These are phyloP conservation scores for Phytophthora cryptogea DNA, from an alignment of 352 stramenopile genomes.

Conservation along the genomic window DNA sequence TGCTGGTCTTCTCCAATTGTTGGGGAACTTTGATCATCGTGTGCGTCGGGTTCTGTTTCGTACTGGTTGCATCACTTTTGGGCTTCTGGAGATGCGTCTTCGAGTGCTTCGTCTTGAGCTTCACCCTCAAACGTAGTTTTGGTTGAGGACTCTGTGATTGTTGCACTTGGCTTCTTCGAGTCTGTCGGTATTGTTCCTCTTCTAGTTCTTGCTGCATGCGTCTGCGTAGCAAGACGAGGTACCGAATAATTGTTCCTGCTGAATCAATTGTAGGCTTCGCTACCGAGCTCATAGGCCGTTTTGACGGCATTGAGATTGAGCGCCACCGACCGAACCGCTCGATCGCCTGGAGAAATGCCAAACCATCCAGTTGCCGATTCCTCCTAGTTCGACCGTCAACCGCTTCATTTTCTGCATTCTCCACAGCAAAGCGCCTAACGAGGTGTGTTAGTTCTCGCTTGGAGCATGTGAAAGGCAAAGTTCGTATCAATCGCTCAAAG, in stretches of 20 bases:
- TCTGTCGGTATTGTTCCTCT: conserved; percentile 21
- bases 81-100: conserved; percentile 5
- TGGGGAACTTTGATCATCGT: background rate
- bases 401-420: conserved; percentile 1
- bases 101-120: conserved; percentile 8
- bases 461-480: conserved; percentile 44
- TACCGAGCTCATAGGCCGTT: conserved; percentile 14
- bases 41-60: background rate
- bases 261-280: conserved; percentile 34
- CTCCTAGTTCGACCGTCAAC: background rate
- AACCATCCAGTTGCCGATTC: conserved; percentile 29
- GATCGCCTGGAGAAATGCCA: conserved; percentile 42
- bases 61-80: conserved; percentile 9
- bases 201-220: conserved; percentile 18
- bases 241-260: conserved; percentile 52
- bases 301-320: conserved; percentile 28
- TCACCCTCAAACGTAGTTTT: conserved; percentile 7
- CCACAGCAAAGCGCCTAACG: conserved; percentile 25
- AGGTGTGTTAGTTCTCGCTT: conserved; percentile 39
- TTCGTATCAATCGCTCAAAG: conserved; percentile 47
- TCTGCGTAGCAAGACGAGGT: conserved; percentile 45
- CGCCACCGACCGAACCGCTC: conserved; percentile 40
- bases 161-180: background rate
- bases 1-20: conserved; percentile 10
- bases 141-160: conserved; percentile 4